Evolutionary conservation across 176 grass and related monocot genomes (phyloP), one percentile per base, ranked within the genome.

Genomic region (Zoysia pacifica): DNA sequence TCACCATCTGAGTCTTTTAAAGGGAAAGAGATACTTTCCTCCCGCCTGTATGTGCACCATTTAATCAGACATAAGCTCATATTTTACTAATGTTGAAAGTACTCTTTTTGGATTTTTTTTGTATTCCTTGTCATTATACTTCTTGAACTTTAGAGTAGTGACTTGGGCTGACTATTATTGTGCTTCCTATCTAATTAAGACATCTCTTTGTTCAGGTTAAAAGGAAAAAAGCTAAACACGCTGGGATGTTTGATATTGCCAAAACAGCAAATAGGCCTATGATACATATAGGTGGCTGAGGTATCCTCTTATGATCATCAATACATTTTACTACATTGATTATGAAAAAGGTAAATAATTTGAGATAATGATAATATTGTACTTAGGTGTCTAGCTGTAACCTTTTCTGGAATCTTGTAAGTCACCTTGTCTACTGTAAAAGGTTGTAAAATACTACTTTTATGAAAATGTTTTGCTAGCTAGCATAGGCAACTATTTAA

Each of bases 211-310:
- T 37, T 86, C 90, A 97, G 90, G 91, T 97, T 45, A 94, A 92
- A 89, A 90, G 89, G 79, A 97, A 97, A 80, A 97, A 97, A 93
- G 85, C 85, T 82, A 89, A 93, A 83, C 94, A 97, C 71, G 91
- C 89, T 4, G 91, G 86, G 75, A 97, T 97, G 91, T 88, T 97
- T 88, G 87, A 91, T 78, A 79, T 97, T 78, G 94, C 91, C 9
- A 93, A 91, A 72, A 93, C 89, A 72, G 65, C 82, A 82, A 91
- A 93, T 79, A 91, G 94, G 79, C 91, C 94, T 67, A 97, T 97
- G 91, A 90, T 94, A 79, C 91, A 97, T 76, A 97, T 97, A 65
- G 94, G 94, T 77, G 94, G 94, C 78, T 94, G 70, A 94, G 86
- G 81, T 84, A 84, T 64, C 20, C 49, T 88, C 12, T 70, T 9